Conservation (phyloP, 2,329 filamentous ascomycete genomes). For the Pseudogymnoascus sp. region DNA sequence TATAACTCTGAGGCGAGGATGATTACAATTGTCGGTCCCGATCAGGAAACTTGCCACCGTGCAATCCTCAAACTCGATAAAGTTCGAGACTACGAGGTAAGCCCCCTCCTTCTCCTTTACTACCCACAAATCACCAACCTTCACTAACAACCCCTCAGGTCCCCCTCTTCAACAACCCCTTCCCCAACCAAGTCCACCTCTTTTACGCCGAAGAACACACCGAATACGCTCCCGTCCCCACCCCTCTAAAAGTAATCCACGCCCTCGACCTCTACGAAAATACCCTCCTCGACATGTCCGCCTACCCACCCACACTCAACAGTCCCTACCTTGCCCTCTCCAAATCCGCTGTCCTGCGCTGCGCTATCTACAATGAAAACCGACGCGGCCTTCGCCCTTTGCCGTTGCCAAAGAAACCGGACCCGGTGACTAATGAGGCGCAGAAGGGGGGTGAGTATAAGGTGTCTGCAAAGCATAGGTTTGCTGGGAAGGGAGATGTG, state of each 20-base stretch:
- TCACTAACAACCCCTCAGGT: neutral
- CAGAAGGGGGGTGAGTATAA: neutral
- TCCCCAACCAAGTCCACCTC: slow-evolving; percentile 15
- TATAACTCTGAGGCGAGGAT: slow-evolving; percentile 15
- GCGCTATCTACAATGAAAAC: slow-evolving; percentile 13
- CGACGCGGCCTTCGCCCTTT: slow-evolving; percentile 12
- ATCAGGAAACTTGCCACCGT: slow-evolving; percentile 13
- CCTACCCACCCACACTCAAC: neutral
- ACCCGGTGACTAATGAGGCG: neutral
- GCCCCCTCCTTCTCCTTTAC: neutral
- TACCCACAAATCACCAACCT: neutral
- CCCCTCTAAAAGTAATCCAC: slow-evolving; percentile 18
- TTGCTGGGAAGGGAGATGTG: neutral
- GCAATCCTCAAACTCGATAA: slow-evolving; percentile 23
- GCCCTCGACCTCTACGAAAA: slow-evolving; percentile 22
- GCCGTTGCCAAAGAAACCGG: slow-evolving; percentile 11
- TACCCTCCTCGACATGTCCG: slow-evolving; percentile 22
- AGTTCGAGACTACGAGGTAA: slow-evolving; percentile 22
- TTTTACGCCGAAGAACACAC: slow-evolving; percentile 23
- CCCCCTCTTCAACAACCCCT: neutral
- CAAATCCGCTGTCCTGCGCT: slow-evolving; percentile 18
- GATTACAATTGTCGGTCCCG: slow-evolving; percentile 19
- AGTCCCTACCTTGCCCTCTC: slow-evolving; percentile 15
- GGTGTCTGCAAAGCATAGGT: neutral
- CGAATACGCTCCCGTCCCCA: slow-evolving; percentile 19